Evolutionary conservation across 2,329 filamentous ascomycete genomes (phyloP), one percentile per base, ranked within the genome.

Genomic region (Trichoderma hamatum): DNA sequence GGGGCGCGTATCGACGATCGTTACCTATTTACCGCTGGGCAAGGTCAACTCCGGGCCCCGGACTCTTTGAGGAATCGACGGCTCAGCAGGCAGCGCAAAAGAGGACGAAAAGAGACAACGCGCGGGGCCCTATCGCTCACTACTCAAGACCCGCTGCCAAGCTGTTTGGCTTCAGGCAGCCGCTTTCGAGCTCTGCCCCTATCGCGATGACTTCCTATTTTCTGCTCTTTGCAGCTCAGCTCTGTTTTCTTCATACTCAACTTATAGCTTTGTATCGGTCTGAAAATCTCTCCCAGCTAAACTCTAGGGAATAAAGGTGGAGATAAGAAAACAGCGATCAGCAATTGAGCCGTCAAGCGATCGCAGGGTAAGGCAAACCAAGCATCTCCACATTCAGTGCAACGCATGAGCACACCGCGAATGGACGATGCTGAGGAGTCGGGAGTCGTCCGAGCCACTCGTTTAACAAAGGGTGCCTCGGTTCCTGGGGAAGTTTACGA

Each of bases 1-100:
- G 54, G 54, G 63, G 39, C 52, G 54, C 63, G 39, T 49, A 66
- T 66, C 63, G 63, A 66, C 63, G 63, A 66, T 66, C 63, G 49
- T 54, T 58, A 13, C 63, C 63, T 58, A 36, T 34, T 52, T 54
- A 65, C 39, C 39, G 39, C 39, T 43, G 51, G n/a, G 51, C 32
- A 26, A 46, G 34, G 62, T 16, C 62, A 56, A 56, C 26, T 30
- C 32, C 62, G 62, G 62, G 32, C 32, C n/a, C 49, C 49, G 24
- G 49, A 55, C 61, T 64, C 49, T n/a, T 43, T 14, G 26, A 55
- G 49, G 61, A 55, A 55, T 64, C 49, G 34, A 55, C 61, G 61
- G 61, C 16, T 34, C 49, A 51, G 62, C 55, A 65, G 51, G 51
- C 36, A 56, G 62, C 51, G 52, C 51, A 30, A 30, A 46, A 36